Conservation (phyloP, 2,329 filamentous ascomycete genomes). For the Acrocalymma vagum region DNA sequence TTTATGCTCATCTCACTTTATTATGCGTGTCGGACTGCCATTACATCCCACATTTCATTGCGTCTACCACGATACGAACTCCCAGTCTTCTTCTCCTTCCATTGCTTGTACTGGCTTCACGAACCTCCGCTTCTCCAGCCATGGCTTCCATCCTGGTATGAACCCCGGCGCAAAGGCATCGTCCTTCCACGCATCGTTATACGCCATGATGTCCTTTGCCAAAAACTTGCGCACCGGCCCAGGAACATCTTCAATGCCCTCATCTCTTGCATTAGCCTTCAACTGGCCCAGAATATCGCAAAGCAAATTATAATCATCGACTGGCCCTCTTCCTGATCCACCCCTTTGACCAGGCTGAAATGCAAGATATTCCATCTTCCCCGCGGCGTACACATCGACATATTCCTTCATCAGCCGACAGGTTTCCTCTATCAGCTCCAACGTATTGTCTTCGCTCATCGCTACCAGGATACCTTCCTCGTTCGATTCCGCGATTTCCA, state of each 20-base stretch:
- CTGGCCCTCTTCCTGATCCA: conserved; percentile 13
- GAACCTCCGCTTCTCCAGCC: conserved; percentile 10
- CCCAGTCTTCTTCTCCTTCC: conserved; percentile 9
- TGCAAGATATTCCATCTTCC: conserved; percentile 12
- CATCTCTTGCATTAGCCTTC: conserved; percentile 11
- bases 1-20: too few species aligned
- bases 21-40: too few species aligned
- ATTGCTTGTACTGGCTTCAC: conserved; percentile 3
- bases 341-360: conserved; percentile 11
- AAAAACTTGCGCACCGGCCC: conserved; percentile 20
- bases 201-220: conserved; percentile 24
- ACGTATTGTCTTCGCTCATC: conserved; percentile 13
- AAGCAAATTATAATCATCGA: conserved; percentile 21
- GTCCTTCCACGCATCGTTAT: conserved; percentile 20
- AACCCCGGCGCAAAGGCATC: conserved; percentile 21
- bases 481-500: conserved; percentile 12
- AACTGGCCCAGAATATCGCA: conserved; percentile 18
- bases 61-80: too few species aligned
- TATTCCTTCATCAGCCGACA: conserved; percentile 23
- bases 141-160: conserved; percentile 22
- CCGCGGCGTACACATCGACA: conserved; percentile 19
- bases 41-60: too few species aligned
- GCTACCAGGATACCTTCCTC: conserved; percentile 17
- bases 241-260: conserved; percentile 15
- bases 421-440: conserved; percentile 20